Evolutionary conservation across 2,329 filamentous ascomycete species (phyloP).

Genomic region (Dactylellina sp.): DNA sequence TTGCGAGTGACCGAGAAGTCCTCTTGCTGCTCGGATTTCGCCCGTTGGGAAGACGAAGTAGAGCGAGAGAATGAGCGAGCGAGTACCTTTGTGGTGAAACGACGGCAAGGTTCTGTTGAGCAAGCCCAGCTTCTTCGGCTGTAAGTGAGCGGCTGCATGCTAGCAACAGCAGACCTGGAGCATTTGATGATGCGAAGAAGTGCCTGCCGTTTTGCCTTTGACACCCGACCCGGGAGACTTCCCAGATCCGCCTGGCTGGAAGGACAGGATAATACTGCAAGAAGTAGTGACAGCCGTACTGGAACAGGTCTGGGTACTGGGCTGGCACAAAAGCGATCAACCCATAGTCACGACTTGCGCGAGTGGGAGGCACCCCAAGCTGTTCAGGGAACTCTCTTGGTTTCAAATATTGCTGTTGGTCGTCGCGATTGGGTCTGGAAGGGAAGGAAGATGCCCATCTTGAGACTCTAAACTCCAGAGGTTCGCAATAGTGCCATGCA

Average conservation of each 20-base stretch:
- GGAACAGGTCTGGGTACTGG: no score
- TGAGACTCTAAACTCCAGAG: conserved; percentile 16
- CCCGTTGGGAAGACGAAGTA: conserved; percentile 9
- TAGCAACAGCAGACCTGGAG: conserved; percentile 27
- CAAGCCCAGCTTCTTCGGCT: conserved; percentile 41
- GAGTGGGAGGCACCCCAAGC: conserved; percentile 15
- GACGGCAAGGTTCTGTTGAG: conserved; percentile 35
- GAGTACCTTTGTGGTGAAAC: conserved; percentile 25
- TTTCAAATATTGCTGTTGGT: conserved; percentile 50
- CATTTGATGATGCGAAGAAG: conserved; percentile 26
- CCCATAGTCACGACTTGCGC: conserved; percentile 45
- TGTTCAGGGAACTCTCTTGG: conserved; percentile 45
- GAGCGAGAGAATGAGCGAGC: background rate
- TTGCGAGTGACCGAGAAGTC: conserved; percentile 22
- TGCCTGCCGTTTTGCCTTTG: conserved; percentile 47
- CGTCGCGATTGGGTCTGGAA: conserved; percentile 37
- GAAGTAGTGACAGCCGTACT: conserved; percentile 44
- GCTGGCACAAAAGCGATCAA: no score
- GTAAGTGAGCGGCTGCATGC: conserved; percentile 36
- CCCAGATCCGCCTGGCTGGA: conserved; percentile 43
- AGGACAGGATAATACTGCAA: conserved; percentile 43
- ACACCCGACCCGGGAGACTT: conserved; percentile 41
- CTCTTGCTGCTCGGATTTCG: conserved; percentile 32
- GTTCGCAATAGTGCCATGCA: conserved; percentile 9
- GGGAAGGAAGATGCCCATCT: conserved; percentile 36